phyloP scores from a whole-genome alignment of 2,329 filamentous ascomycete species.

The Aspergillus floridensis region DNA sequence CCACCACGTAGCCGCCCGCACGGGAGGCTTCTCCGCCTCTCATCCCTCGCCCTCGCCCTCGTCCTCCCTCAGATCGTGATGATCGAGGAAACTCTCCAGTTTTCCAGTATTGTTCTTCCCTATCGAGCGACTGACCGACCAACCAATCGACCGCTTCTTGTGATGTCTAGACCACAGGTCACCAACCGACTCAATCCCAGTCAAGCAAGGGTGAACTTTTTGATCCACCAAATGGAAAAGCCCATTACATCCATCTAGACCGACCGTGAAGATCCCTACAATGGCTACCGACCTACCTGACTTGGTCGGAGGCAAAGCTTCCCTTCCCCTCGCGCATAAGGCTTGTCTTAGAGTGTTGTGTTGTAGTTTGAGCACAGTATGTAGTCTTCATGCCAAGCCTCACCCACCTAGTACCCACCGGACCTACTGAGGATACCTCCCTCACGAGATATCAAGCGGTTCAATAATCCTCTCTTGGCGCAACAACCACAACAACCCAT shows the following conservation, averaged over 20 bases:
- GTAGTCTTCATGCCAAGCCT: background rate
- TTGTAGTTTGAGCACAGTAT: background rate
- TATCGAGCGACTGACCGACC: background rate
- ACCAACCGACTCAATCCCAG: background rate
- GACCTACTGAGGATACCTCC: background rate
- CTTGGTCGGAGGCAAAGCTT: constrained; percentile 2
- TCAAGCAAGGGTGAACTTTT: background rate
- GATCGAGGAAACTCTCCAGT: background rate
- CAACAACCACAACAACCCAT: background rate
- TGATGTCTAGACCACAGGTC: background rate
- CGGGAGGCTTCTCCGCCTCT: background rate
- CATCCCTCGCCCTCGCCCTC: background rate
- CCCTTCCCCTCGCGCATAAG: constrained; percentile 9
- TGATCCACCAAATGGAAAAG: background rate
- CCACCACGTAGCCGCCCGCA: background rate
- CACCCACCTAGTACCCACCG: background rate
- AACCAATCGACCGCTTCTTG: background rate
- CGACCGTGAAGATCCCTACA: no score
- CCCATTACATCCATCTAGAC: background rate
- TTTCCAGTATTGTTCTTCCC: background rate
- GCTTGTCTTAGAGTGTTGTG: constrained; percentile 4
- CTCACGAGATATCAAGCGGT: background rate
- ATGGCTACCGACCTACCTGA: no score
- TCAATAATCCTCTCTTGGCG: background rate
- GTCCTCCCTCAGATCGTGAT: background rate